Evolutionary conservation across 2,329 filamentous ascomycete species (phyloP).

Genomic region (Helminthosporium solani): DNA sequence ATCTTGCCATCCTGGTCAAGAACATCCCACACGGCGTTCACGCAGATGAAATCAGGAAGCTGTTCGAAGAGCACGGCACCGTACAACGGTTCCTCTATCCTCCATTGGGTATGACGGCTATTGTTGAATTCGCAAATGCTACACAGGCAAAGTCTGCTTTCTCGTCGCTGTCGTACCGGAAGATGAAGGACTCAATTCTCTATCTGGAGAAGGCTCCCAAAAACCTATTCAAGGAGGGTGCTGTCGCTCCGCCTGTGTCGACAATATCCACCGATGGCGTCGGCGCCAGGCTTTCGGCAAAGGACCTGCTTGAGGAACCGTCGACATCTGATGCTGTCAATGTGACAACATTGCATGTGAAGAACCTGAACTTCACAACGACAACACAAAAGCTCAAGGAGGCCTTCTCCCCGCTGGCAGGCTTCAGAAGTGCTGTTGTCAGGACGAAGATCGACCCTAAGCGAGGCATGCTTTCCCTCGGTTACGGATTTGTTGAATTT

Average conservation of each 20-base stretch:
- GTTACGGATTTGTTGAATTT: conserved; percentile 91
- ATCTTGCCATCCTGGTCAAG: conserved; percentile 86
- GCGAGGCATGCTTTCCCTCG: conserved; percentile 90
- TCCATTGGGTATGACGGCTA: conserved; percentile 87
- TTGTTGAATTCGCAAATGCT: conserved; percentile 81
- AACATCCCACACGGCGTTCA: conserved; percentile 88
- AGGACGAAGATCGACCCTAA: conserved; percentile 96
- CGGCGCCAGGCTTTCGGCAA: conserved; percentile 61
- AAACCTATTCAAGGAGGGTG: conserved; percentile 63
- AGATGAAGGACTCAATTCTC: conserved; percentile 85
- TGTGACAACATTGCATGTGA: conserved; percentile 84
- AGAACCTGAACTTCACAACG: conserved; percentile 91
- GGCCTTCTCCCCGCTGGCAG: conserved; percentile 76
- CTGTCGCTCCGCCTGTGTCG: conserved; percentile 34
- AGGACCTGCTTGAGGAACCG: conserved; percentile 65
- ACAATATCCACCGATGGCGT: conserved; percentile 30
- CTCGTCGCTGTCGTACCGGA: conserved; percentile 79
- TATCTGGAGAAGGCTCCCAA: conserved; percentile 93
- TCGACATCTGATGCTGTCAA: conserved; percentile 56
- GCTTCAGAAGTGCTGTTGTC: conserved; percentile 84
- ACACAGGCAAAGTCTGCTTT: conserved; percentile 83
- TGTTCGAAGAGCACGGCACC: conserved; percentile 85
- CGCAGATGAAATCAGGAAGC: conserved; percentile 71
- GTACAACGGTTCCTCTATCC: conserved; percentile 86
- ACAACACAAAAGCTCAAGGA: conserved; percentile 74